Evolutionary conservation across 495 filamentous ascomycete genomes (phyloP).

Genomic region (Penicillium subrubescens): DNA sequence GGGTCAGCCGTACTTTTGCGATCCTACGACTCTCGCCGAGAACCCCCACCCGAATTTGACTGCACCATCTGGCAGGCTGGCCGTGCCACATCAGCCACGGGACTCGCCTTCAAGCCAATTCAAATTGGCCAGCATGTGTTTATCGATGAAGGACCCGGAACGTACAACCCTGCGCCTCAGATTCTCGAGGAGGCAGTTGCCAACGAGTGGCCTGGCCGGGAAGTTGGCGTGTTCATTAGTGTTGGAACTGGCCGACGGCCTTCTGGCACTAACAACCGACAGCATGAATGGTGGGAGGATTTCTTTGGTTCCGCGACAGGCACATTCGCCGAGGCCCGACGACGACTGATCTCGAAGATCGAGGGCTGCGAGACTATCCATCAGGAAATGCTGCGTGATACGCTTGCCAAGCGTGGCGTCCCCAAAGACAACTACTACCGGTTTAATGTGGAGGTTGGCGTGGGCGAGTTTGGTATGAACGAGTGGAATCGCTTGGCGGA

Average conservation of each 20-base stretch:
- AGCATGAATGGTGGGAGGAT: slow-evolving; percentile 87
- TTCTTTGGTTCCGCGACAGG: slow-evolving; percentile 73
- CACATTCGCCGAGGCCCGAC: slow-evolving; percentile 86
- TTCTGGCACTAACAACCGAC: slow-evolving; percentile 63
- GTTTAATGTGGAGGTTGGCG: slow-evolving; percentile 95
- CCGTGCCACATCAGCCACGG: slow-evolving; percentile 89
- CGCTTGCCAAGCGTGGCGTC: slow-evolving; percentile 75
- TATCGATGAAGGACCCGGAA: slow-evolving; percentile 88
- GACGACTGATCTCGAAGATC: slow-evolving; percentile 82
- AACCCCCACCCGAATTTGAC: slow-evolving; percentile 83
- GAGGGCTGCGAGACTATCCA: slow-evolving; percentile 95
- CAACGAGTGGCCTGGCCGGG: slow-evolving; percentile 93
- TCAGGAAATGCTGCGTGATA: slow-evolving; percentile 74
- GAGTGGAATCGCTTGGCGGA: slow-evolving; percentile 93
- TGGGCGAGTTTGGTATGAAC: slow-evolving; percentile 98
- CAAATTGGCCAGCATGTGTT: slow-evolving; percentile 92
- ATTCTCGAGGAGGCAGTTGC: slow-evolving; percentile 85
- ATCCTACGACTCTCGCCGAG: slow-evolving; percentile 92
- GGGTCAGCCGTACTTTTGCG: slow-evolving; percentile 72
- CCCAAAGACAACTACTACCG: slow-evolving; percentile 92
- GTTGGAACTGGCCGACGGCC: slow-evolving; percentile 91
- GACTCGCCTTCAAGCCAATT: slow-evolving; percentile 92
- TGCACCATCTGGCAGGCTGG: slow-evolving; percentile 97
- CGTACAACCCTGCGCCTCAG: slow-evolving; percentile 86
- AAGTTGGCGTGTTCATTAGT: slow-evolving; percentile 86